Base-by-base conservation (phyloP, 2,329 filamentous ascomycete genomes). In the Chaetomiaceae sp. region DNA sequence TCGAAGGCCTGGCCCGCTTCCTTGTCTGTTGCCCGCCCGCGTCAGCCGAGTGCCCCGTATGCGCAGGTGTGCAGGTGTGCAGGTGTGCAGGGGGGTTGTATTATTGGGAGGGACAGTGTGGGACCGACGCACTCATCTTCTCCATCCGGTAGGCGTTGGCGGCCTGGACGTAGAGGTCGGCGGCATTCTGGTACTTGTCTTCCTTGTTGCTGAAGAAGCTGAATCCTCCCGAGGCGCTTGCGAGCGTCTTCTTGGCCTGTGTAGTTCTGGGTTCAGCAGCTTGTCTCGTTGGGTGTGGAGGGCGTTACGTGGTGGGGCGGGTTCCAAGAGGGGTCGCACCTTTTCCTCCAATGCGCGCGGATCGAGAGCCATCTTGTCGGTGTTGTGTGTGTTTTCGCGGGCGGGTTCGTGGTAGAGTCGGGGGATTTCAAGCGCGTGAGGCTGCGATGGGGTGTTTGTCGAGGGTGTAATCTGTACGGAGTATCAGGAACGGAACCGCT, bases 131-230 rank as follows among this genome's bases (percentile, higher is more conserved):
- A 92, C 89, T 86, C 73, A 86, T 81, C 68, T 88, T 88, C 71
- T 93, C 85, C 75, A 95, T 83, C 65, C 89, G 82, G 69, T 95
- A 97, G 53, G 89, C 89, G 73, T 96, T 96, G 55, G 85, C 93
- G 35, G 92, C 92, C 68, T 95, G 84, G 54, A 81, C 83, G 66
- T 90, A 97, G 58, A 93, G 75, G 60, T 96, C 90, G 57, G 87
- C 89, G 13, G 92, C 92, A 71, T 85, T 83, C 72, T 95, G 87
- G 65, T 88, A 91, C 70, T 96, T 97, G 57, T 96, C 90, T 63
- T 87, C 80, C 52, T n/a, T n/a, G n/a, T n/a, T n/a, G n/a, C n/a
- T n/a, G n/a, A n/a, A n/a, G n/a, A n/a, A n/a, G n/a, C n/a, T n/a
- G n/a, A n/a, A n/a, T n/a, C 84, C 91, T 23, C 86, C 76, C 17